phyloP scores from a whole-genome alignment of 164 flowering plant genomes.

The Stephania japonica region DNA sequence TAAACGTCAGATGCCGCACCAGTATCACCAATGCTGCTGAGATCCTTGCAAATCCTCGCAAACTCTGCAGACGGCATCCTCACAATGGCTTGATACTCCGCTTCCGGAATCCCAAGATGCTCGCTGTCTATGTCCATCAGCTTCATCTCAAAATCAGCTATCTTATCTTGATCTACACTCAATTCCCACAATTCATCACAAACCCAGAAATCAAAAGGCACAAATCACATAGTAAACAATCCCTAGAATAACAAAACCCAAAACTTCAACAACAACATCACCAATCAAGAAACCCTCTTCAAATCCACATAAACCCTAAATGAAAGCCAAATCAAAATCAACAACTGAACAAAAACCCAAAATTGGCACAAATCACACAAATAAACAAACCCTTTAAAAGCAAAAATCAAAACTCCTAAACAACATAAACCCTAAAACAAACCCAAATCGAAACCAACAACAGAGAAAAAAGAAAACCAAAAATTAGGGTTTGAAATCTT shows the following conservation, averaged over 20 bases:
- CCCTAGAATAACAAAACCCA: neutral
- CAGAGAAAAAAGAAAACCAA: neutral
- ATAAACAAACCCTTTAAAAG: neutral
- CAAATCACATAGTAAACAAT: neutral
- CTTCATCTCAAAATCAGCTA: conserved; percentile 89
- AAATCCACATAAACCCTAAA: neutral
- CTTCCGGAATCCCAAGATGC: conserved; percentile 91
- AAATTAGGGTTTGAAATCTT: neutral
- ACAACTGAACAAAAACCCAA: neutral
- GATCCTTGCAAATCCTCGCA: conserved; percentile 78
- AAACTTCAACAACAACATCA: too few relatives aligned
- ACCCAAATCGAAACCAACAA: neutral
- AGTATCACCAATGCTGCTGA: conserved; percentile 77
- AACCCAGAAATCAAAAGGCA: neutral
- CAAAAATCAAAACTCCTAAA: neutral
- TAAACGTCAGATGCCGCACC: conserved; percentile 27
- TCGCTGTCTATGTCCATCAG: conserved; percentile 93
- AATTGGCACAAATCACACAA: neutral
- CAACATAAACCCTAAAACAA: neutral
- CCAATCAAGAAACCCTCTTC: neutral
- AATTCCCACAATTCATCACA: neutral
- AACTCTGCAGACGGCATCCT: conserved; percentile 84
- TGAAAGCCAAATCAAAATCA: neutral
- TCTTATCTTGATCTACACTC: conserved; percentile 59
- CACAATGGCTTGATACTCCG: conserved; percentile 83